A percentile compares a stretch with the other conserved stretches of the same genome.
phyloP scores from a whole-genome alignment of 192 early-diverging fungal genomes.

The Obelidium mucronatum region DNA sequence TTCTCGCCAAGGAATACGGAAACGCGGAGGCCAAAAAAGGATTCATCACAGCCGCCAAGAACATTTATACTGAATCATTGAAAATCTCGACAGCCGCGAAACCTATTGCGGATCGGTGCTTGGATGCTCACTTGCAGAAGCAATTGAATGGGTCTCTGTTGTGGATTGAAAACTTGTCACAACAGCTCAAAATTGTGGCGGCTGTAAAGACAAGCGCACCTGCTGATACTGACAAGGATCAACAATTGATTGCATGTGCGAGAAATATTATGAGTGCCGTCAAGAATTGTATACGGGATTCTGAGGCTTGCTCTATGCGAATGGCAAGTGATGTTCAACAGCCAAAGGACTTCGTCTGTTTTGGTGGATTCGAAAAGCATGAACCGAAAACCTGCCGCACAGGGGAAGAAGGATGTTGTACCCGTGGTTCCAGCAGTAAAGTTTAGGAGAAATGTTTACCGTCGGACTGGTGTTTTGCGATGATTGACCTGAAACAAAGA shows the following conservation, averaged over 20 bases:
- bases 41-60: conserved; percentile 53
- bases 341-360: background rate
- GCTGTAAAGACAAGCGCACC: conserved; percentile 59
- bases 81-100: conserved; percentile 34
- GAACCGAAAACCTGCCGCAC: background rate
- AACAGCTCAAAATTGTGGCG: conserved; percentile 62
- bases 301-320: conserved; percentile 47
- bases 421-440: background rate
- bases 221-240: conserved; percentile 50
- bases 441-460: conserved; percentile 6
- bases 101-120: conserved; percentile 45
- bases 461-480: background rate
- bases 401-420: background rate
- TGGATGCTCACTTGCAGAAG: conserved; percentile 44
- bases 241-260: conserved; percentile 53
- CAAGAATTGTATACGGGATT: conserved; percentile 48
- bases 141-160: conserved; percentile 35
- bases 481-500: background rate
- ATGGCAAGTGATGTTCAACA: background rate
- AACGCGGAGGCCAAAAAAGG: conserved; percentile 37
- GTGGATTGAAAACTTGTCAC: conserved; percentile 53
- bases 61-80: conserved; percentile 43
- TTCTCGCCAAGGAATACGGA: conserved; percentile 16
- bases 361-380: background rate
- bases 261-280: conserved; percentile 54